Conservation (phyloP, 164 flowering plant species). For the Berberis vulgaris region DNA sequence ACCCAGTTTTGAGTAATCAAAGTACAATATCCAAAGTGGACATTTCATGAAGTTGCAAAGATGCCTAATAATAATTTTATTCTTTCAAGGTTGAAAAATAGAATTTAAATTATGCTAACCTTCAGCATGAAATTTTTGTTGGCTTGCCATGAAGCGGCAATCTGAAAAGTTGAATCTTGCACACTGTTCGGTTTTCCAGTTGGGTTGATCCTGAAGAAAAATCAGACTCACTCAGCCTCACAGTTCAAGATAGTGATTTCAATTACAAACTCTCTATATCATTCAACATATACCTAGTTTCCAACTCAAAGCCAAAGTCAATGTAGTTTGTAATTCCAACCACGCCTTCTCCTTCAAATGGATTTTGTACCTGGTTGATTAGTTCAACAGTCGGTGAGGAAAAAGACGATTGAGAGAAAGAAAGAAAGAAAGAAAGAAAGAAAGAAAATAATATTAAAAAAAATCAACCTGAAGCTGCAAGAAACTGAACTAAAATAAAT, state of each 20-base stretch:
- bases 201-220: slow-evolving; percentile 40
- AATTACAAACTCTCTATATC: neutral
- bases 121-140: slow-evolving; percentile 85
- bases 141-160: slow-evolving; percentile 97
- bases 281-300: slow-evolving; percentile 50
- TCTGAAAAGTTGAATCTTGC: slow-evolving; percentile 66
- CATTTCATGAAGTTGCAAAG: too few relatives aligned
- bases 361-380: slow-evolving; percentile 74
- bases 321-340: slow-evolving; percentile 95
- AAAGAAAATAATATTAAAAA: neutral
- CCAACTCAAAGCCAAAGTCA: slow-evolving; percentile 88
- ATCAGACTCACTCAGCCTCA: slow-evolving; percentile 9
- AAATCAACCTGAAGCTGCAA: neutral
- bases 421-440: neutral
- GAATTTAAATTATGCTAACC: slow-evolving; percentile 31
- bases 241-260: neutral
- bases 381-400: too few relatives aligned
- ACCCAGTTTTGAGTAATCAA: too few relatives aligned
- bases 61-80: too few relatives aligned
- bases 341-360: slow-evolving; percentile 65
- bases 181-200: slow-evolving; percentile 27
- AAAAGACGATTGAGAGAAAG: neutral
- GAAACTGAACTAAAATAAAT: neutral
- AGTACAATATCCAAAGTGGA: too few relatives aligned
- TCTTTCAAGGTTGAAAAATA: neutral